Percentiles rank a stretch among this genome's conserved stretches.
Evolutionary conservation across 768 basidiomycete species (phyloP).

Genomic region (Trametes maxima): DNA sequence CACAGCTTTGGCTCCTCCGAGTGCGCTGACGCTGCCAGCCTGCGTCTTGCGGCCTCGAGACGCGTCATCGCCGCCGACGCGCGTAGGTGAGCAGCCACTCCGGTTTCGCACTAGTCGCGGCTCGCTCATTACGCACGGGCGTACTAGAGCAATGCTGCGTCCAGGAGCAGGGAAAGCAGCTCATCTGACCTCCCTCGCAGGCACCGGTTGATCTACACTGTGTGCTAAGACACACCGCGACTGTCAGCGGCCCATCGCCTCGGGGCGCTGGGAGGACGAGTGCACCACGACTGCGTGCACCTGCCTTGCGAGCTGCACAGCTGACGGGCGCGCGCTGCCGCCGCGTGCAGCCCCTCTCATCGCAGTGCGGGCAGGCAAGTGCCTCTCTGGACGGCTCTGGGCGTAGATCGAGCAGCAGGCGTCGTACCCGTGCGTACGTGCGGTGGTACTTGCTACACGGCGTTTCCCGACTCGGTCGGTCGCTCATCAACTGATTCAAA

Average conservation of each 20-base stretch:
- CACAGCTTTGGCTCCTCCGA: neutral
- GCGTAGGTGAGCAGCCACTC: neutral
- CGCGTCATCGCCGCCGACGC: neutral
- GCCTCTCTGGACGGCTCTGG: conserved; percentile 8
- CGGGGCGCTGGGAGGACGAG: neutral
- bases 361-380: neutral
- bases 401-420: neutral
- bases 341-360: neutral
- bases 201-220: conserved; percentile 3
- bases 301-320: no score
- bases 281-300: neutral
- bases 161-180: neutral
- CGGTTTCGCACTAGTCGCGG: neutral
- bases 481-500: conserved; percentile 8
- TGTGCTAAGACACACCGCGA: neutral
- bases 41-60: neutral
- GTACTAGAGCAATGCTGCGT: neutral
- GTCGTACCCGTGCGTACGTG: conserved; percentile 1
- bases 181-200: conserved; percentile 8
- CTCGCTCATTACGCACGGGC: conserved; percentile 8
- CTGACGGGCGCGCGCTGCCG: neutral
- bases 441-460: neutral
- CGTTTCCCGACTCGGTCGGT: neutral
- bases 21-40: neutral
- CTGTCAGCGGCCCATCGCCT: conserved; percentile 7